Conservation (phyloP, 2,329 filamentous ascomycete genomes). For the Colletotrichum sublineola region DNA sequence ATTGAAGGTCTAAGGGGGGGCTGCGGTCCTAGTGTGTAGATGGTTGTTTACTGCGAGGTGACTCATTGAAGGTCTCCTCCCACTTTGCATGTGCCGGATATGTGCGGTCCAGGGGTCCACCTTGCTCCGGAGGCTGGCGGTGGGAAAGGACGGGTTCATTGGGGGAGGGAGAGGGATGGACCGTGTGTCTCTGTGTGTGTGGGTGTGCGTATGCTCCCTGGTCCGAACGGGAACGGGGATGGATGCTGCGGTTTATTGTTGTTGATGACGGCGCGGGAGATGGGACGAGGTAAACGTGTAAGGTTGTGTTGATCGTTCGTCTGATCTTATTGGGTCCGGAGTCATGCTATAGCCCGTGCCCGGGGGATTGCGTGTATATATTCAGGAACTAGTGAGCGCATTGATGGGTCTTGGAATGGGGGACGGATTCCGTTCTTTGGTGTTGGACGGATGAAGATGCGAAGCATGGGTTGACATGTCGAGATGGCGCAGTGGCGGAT, state of each 20-base stretch:
- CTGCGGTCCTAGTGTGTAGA: not conserved
- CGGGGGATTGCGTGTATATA: not conserved
- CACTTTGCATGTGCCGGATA: too few relatives aligned
- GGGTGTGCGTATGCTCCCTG: not conserved
- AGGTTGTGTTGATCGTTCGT: not conserved
- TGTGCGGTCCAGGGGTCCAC: not conserved
- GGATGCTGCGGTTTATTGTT: not conserved
- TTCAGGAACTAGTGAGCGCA: not conserved
- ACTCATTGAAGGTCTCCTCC: not conserved
- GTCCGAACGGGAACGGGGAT: not conserved
- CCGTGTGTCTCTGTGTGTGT: not conserved
- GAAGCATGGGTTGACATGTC: not conserved
- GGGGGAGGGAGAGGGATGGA: not conserved
- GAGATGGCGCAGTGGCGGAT: not conserved
- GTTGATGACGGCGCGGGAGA: not conserved
- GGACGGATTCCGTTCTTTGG: not conserved
- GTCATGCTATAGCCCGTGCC: constrained; percentile 7
- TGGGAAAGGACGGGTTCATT: not conserved
- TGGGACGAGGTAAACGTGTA: not conserved
- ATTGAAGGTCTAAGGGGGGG: not conserved
- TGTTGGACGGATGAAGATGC: not conserved
- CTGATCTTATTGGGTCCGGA: constrained; percentile 9
- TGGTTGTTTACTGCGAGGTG: not conserved
- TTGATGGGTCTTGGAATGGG: not conserved
- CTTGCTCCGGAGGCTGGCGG: not conserved